Conservation (phyloP, 345 rosid genomes). For the Moringa oleifera region DNA sequence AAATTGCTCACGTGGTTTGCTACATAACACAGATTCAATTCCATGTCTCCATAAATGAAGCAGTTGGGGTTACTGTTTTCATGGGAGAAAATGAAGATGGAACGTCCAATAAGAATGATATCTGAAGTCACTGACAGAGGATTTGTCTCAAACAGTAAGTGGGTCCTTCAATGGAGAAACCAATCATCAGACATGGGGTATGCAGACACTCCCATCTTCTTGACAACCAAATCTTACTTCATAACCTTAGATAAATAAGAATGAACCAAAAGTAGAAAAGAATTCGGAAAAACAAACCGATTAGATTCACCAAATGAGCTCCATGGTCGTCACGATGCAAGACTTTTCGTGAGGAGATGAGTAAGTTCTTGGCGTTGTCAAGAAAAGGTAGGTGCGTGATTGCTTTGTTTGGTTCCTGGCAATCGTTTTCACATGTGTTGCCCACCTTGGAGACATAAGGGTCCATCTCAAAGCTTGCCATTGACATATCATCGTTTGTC, state of each 20-base stretch:
- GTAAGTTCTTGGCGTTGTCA: not conserved
- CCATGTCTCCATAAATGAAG: slow-evolving; percentile 10
- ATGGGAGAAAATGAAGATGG: not conserved
- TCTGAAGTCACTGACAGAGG: slow-evolving; percentile 7
- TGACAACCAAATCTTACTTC: no score
- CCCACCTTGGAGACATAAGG: slow-evolving; percentile 19
- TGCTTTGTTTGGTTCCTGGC: not conserved
- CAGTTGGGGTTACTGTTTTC: slow-evolving; percentile 2
- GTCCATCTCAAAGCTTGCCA: slow-evolving; percentile 15
- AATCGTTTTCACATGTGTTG: slow-evolving; percentile 12
- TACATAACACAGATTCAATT: not conserved
- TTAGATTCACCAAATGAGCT: not conserved
- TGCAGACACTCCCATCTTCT: no score
- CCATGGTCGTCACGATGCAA: no score
- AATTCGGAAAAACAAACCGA: not conserved
- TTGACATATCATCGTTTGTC: slow-evolving; percentile 23
- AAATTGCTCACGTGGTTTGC: slow-evolving; percentile 15
- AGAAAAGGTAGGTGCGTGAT: slow-evolving; percentile 19
- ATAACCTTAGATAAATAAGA: no score
- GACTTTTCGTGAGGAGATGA: no score
- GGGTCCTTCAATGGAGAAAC: slow-evolving; percentile 13
- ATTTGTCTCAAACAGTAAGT: slow-evolving; percentile 6
- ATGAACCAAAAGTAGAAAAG: no score
- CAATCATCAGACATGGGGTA: no score
- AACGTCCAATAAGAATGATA: slow-evolving; percentile 2